A percentile compares a stretch with the other conserved stretches of the same genome.
These are phyloP conservation scores for Saccharomyces hybrid DNA, from an alignment of 1,139 yeast species.

Conservation along the genomic window DNA sequence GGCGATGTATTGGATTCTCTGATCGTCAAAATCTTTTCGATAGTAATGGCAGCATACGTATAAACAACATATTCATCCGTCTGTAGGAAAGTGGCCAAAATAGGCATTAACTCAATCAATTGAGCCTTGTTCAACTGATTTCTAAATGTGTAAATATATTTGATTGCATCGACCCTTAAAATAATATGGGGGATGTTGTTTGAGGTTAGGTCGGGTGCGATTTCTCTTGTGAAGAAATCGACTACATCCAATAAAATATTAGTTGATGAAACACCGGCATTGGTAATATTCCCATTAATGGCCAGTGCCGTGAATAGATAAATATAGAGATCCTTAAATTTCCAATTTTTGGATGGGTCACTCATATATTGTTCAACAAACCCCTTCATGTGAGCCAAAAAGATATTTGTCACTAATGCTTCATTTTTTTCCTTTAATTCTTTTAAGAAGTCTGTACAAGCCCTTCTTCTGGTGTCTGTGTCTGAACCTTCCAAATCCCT, in stretches of 20 bases:
- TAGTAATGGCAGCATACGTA: conserved; percentile 88
- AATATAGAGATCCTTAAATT: conserved; percentile 77
- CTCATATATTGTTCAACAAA: conserved; percentile 49
- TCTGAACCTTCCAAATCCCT: conserved; percentile 94
- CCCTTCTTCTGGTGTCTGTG: conserved; percentile 82
- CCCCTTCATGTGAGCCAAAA: conserved; percentile 65
- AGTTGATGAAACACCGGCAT: conserved; percentile 81
- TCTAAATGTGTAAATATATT: conserved; percentile 81
- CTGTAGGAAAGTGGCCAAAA: conserved; percentile 60
- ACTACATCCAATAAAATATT: conserved; percentile 81
- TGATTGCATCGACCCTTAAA: conserved; percentile 84
- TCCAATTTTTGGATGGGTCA: conserved; percentile 52
- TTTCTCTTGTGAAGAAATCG: conserved; percentile 68
- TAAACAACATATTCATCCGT: conserved; percentile 70
- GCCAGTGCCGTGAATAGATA: conserved; percentile 85
- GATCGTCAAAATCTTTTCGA: conserved; percentile 78
- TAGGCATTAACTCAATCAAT: conserved; percentile 69
- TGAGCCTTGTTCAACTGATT: conserved; percentile 88
- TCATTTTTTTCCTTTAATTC: conserved; percentile 80
- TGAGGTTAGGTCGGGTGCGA: conserved; percentile 66
- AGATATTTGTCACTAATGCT: conserved; percentile 62
- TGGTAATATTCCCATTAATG: conserved; percentile 78
- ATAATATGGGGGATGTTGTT: conserved; percentile 53
- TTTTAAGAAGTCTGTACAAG: conserved; percentile 83
- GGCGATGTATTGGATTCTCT: conserved; percentile 46